These are phyloP conservation scores for Endotrypanum monterogeii DNA, from an alignment of 208 protist species.

Conservation along the genomic window DNA sequence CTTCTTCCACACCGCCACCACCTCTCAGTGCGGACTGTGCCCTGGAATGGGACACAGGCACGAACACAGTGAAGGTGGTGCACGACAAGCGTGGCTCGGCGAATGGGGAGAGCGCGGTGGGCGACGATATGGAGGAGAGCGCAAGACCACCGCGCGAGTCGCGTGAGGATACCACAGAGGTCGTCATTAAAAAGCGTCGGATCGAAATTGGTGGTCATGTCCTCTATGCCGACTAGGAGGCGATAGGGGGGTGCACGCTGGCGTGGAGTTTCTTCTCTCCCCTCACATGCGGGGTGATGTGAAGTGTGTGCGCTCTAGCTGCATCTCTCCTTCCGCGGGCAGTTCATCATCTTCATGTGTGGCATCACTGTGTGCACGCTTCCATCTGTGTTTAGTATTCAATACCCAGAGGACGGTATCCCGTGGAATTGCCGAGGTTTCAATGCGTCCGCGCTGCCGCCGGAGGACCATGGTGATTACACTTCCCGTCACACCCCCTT, in stretches of 20 bases:
- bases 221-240: slow-evolving; percentile 42
- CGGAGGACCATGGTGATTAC: too few relatives aligned
- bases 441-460: not conserved
- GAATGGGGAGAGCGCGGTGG: slow-evolving; percentile 4
- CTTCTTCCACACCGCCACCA: not conserved
- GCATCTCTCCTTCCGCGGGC: not conserved
- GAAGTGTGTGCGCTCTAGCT: not conserved
- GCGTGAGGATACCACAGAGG: slow-evolving; percentile 6
- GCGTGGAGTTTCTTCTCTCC: too few relatives aligned
- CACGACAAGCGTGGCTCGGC: slow-evolving; percentile 7
- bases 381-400: not conserved
- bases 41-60: slow-evolving; percentile 45
- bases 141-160: not conserved
- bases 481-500: not conserved
- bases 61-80: slow-evolving; percentile 24
- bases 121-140: slow-evolving; percentile 22
- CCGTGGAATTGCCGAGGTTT: not conserved
- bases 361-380: not conserved
- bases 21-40: slow-evolving; percentile 19
- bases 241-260: too few relatives aligned
- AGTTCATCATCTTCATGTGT: not conserved
- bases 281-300: too few relatives aligned
- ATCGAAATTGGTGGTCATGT: slow-evolving; percentile 71
- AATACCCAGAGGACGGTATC: not conserved
- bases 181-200: slow-evolving; percentile 35